phyloP scores from a whole-genome alignment of 164 flowering plant species.

The Macadamia tetraphylla region DNA sequence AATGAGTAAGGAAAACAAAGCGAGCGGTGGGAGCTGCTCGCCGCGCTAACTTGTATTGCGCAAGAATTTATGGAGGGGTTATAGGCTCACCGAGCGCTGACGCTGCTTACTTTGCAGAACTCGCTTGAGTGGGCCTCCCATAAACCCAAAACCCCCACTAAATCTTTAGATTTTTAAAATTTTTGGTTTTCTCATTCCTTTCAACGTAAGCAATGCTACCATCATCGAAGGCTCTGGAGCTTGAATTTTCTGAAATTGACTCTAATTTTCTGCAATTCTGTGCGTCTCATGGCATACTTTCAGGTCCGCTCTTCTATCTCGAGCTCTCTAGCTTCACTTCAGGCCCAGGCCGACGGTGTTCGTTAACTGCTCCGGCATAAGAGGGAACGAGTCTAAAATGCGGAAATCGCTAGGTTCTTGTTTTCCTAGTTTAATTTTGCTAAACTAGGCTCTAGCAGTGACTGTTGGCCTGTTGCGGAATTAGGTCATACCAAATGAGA shows the following conservation, averaged over 20 bases:
- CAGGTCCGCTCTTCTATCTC: slow-evolving; percentile 29
- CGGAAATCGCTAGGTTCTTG: too few species aligned
- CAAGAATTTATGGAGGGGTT: slow-evolving; percentile 93
- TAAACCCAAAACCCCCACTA: not conserved
- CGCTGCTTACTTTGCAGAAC: slow-evolving; percentile 99
- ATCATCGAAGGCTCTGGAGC: slow-evolving; percentile 42
- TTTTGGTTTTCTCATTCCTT: too few species aligned
- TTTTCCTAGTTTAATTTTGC: too few species aligned
- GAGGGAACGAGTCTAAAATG: too few species aligned
- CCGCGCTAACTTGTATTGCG: slow-evolving; percentile 51
- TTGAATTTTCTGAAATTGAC: slow-evolving; percentile 42
- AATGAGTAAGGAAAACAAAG: slow-evolving; percentile 99
- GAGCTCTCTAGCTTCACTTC: too few species aligned
- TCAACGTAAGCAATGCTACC: slow-evolving; percentile 31
- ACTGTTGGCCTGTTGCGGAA: too few species aligned
- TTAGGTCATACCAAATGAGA: too few species aligned
- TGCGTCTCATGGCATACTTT: slow-evolving; percentile 54
- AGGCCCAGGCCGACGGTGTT: too few species aligned
- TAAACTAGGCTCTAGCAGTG: too few species aligned
- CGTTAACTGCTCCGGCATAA: too few species aligned
- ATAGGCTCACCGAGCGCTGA: slow-evolving; percentile 94
- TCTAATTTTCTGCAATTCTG: slow-evolving; percentile 53
- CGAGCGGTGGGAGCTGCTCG: slow-evolving; percentile 74
- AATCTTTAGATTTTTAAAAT: not conserved
- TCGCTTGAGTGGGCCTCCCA: slow-evolving; percentile 97